phyloP scores from a whole-genome alignment of 2,329 filamentous ascomycete species.

The Calonectria ilicicola region DNA sequence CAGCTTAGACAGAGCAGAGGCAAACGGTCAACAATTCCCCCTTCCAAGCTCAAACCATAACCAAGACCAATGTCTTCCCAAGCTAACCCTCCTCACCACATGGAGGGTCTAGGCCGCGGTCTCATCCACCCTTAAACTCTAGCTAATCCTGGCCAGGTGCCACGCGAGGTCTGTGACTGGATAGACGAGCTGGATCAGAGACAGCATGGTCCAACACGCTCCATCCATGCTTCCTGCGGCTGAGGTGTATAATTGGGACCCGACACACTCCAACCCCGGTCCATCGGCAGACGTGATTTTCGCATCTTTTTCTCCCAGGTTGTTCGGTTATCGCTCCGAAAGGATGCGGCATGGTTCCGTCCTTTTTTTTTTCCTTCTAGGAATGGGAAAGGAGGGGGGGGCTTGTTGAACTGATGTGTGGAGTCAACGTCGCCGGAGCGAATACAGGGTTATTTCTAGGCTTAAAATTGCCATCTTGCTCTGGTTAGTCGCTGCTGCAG shows the following conservation, averaged over 20 bases:
- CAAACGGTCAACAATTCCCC: background rate
- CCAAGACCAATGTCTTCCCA: background rate
- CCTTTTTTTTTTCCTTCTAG: background rate
- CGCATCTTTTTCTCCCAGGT: background rate
- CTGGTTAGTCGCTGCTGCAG: background rate
- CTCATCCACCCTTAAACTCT: background rate
- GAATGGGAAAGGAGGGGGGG: background rate
- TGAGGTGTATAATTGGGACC: slow-evolving; percentile 1
- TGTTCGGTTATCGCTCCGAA: slow-evolving; percentile 6
- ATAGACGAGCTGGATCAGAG: background rate
- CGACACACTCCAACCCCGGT: background rate
- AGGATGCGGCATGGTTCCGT: slow-evolving; percentile 15
- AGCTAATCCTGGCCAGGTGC: background rate
- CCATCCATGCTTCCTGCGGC: slow-evolving; percentile 1
- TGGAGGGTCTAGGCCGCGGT: background rate
- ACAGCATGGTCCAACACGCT: background rate
- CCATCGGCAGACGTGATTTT: background rate
- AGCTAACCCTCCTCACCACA: background rate
- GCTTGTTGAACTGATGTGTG: no score
- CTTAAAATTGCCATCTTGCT: background rate
- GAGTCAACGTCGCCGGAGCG: background rate
- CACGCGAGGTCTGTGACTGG: slow-evolving; percentile 7
- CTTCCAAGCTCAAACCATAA: background rate
- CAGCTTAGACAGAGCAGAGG: background rate
- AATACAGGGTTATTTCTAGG: slow-evolving; percentile 1